These are phyloP conservation scores for Stachybotrys elegans DNA, from an alignment of 2,329 filamentous ascomycete genomes.

Conservation along the genomic window DNA sequence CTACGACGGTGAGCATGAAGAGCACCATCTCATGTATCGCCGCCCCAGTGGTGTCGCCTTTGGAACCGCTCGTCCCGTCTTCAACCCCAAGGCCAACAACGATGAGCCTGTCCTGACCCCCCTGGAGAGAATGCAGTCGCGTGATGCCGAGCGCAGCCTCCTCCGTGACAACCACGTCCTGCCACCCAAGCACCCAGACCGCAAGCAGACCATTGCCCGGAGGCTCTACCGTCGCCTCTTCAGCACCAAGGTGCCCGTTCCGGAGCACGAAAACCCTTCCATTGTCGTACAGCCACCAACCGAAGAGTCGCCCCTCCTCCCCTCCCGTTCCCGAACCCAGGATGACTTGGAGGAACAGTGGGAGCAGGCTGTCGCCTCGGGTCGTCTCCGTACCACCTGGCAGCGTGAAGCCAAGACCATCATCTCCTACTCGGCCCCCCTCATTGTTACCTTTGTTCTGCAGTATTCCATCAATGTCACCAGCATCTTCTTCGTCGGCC, in stretches of 20 bases:
- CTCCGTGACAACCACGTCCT: constrained; percentile 60
- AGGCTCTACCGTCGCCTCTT: constrained; percentile 44
- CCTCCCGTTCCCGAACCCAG: constrained; percentile 28
- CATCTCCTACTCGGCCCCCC: constrained; percentile 61
- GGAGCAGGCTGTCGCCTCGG: constrained; percentile 78
- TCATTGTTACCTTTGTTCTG: constrained; percentile 67
- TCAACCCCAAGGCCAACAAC: constrained; percentile 49
- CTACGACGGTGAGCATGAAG: constrained; percentile 28
- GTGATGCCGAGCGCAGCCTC: constrained; percentile 55
- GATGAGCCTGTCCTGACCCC: constrained; percentile 46
- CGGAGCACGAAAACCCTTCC: constrained; percentile 34
- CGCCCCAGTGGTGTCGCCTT: constrained; percentile 73
- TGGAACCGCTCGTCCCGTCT: constrained; percentile 63
- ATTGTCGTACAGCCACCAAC: constrained; percentile 27
- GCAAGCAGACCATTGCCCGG: constrained; percentile 24
- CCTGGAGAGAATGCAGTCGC: constrained; percentile 50
- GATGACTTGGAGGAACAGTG: constrained; percentile 67
- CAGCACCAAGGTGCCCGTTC: constrained; percentile 48
- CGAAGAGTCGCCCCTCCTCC: constrained; percentile 37
- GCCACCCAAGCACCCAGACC: constrained; percentile 51
- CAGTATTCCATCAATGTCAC: constrained; percentile 83
- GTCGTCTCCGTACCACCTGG: constrained; percentile 86
- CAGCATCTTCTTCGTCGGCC: constrained; percentile 73
- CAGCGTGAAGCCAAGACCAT: constrained; percentile 83
- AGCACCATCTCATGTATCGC: constrained; percentile 58